A percentile compares a stretch with the other conserved stretches of the same genome.
Evolutionary conservation across 768 basidiomycete genomes (phyloP).

Genomic region (Sutorius australiensis): DNA sequence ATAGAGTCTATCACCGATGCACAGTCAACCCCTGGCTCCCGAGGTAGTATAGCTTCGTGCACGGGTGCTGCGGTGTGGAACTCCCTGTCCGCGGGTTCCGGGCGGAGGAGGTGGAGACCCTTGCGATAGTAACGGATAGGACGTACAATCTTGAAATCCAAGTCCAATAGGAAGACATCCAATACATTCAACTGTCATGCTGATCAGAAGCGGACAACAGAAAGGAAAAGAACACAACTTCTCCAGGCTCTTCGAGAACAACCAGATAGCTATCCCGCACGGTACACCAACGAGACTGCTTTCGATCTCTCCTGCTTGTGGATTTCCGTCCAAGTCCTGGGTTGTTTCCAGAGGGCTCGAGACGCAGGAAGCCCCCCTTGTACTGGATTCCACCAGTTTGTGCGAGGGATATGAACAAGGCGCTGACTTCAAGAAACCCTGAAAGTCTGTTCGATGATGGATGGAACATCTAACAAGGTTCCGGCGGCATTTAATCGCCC

Average conservation of each 20-base stretch:
- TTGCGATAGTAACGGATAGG: constrained; percentile 87
- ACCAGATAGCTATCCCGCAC: constrained; percentile 91
- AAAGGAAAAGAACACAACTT: constrained; percentile 44
- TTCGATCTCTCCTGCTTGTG: constrained; percentile 52
- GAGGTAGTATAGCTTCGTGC: constrained; percentile 17
- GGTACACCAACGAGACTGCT: constrained; percentile 82
- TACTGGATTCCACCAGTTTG: constrained; percentile 80
- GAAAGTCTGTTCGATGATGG: constrained; percentile 86
- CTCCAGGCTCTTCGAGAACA: constrained; percentile 79
- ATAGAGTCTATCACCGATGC: constrained; percentile 48
- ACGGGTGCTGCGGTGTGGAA: constrained; percentile 18
- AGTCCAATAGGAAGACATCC: constrained; percentile 92
- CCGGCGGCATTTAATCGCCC: constrained; percentile 2
- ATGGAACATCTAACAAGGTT: constrained; percentile 78
- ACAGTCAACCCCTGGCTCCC: constrained; percentile 32
- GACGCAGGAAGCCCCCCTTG: constrained; percentile 81
- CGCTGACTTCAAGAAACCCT: constrained; percentile 88
- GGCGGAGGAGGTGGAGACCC: constrained; percentile 66
- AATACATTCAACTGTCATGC: constrained; percentile 64
- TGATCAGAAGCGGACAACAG: neutral
- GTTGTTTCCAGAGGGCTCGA: constrained; percentile 51
- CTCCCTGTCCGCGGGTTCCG: constrained; percentile 27
- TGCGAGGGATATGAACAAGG: constrained; percentile 78
- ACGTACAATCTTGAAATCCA: constrained; percentile 85
- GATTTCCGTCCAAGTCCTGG: constrained; percentile 65